phyloP scores from a whole-genome alignment of 345 rosid genomes.

The Boechera stricta region DNA sequence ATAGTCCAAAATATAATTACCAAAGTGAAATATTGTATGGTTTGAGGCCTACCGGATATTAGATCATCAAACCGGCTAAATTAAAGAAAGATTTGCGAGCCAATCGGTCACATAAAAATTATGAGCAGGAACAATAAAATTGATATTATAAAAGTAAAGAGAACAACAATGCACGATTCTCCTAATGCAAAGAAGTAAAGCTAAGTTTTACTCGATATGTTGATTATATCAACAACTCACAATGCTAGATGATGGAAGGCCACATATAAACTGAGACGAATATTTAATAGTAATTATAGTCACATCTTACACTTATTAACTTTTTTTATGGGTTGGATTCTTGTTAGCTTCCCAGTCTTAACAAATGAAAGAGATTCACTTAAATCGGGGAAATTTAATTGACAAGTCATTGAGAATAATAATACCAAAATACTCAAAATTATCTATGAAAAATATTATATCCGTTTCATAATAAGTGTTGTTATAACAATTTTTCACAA shows the following conservation, averaged over 20 bases:
- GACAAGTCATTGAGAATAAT: conserved; percentile 29
- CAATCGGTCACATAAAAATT: too few relatives aligned
- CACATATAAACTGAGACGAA: conserved; percentile 25
- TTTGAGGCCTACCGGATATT: neutral
- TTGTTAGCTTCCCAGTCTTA: conserved; percentile 7
- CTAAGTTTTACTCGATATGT: conserved; percentile 26
- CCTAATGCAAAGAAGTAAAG: conserved; percentile 4
- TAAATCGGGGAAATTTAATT: conserved; percentile 27
- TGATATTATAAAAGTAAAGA: neutral
- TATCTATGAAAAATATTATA: neutral
- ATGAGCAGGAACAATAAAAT: neutral
- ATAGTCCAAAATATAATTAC: neutral
- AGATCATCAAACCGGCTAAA: neutral
- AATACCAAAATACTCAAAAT: conserved; percentile 18
- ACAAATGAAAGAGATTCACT: conserved; percentile 23
- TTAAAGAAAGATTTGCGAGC: neutral
- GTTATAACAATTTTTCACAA: neutral
- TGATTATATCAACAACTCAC: neutral
- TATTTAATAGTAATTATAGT: conserved; percentile 16
- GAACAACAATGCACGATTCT: conserved; percentile 12
- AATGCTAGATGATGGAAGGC: conserved; percentile 22
- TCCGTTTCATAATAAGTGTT: neutral
- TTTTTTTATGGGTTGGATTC: conserved; percentile 22
- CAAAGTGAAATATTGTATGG: neutral
- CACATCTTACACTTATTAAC: conserved; percentile 1